Base-by-base conservation (phyloP, 2,329 filamentous ascomycete genomes). In the Penicillium sp. region DNA sequence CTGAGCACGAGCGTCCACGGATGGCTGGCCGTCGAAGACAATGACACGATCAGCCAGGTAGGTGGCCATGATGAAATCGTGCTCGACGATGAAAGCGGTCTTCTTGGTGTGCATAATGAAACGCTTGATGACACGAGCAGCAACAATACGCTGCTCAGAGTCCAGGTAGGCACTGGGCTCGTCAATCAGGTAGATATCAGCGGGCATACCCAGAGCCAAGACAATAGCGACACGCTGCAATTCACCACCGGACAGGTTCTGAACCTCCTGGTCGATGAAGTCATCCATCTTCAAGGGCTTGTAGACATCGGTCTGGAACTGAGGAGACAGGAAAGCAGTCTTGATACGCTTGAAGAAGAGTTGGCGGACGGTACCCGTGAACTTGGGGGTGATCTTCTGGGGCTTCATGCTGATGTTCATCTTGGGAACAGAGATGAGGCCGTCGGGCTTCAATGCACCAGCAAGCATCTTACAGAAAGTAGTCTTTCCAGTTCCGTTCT, bases 91-190 rank as follows among this genome's bases (percentile, higher is more conserved):
- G 76, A 99, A 99, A 50, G 94, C 94, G 0, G 94, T 99, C 86
- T 97, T 97, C 87, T 97, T 97, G 70, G 92, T 88, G 82, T 99
- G 93, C 94, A 99, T 99, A 78, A 99, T 99, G 84, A 96, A 99
- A 66, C 94, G 89, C 84, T 99, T 99, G 81, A 99, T 99, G 74
- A 99, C 95, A 73, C 92, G 89, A 45, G 93, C 89, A 60, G 92
- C 93, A 69, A 99, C 88, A 72, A 99, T 96, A 89, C 94, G 93
- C 80, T 99, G 94, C 80, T 99, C 94, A 49, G 94, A 97, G 76
- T 99, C 94, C 58, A 99, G 89, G 78, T 99, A 99, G 61, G 92
- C 92, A 66, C 90, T 94, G 46, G 94, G 94, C 80, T 99, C 94
- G 73, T 99, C 94, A 71, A 99, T 99, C 63, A 99, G 84, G 77